Base-by-base conservation (phyloP, 148 eudicot species). In the Nyssa sinensis region DNA sequence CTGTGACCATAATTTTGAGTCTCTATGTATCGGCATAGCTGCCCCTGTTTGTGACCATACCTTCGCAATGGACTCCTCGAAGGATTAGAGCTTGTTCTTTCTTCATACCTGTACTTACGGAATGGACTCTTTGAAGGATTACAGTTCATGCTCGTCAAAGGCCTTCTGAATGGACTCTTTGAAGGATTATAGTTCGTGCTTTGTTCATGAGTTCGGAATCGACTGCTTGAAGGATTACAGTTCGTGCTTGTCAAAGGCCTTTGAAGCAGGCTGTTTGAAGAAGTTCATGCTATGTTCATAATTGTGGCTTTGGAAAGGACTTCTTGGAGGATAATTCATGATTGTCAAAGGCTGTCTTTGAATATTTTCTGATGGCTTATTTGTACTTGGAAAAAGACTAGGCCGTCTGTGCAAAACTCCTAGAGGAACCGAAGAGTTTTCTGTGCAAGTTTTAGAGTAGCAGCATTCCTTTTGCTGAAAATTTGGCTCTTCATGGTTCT, bases 1-100 rank as follows among this genome's bases (percentile, higher is more conserved):
- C 53, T 66, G 25, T 66, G 23, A 19, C 61, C 8, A 6, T 23
- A 3, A 51, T 8, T 55, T 17, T 27, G 29, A 25, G 27, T 53
- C 25, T 66, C 62, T 25, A 37, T 53, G 1, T 65, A 75, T 59
- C 73, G 57, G 71, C 91, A 87, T 29, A 68, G 33, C 76, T 76
- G 82, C 76, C 66, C 64, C 32, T 33, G 61, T 69, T 49, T 81
- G 6, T 24, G 69, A 28, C 41, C 24, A 33, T 62, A 62, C 25
- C 72, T 51, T n/a, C 68, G 80, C 6, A 27, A 16, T 55, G 61
- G 71, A 49, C 7, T 63, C 32, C 60, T 16, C 17, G 44, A 29
- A 44, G 35, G 34, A 41, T 78, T 29, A 16, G 7, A 27, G n/a
- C 9, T 30, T 33, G 29, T 44, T 34, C 62, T 68, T 62, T 30